Base-by-base conservation (phyloP, 2,329 filamentous ascomycete species). In the Macrophomina tecta region DNA sequence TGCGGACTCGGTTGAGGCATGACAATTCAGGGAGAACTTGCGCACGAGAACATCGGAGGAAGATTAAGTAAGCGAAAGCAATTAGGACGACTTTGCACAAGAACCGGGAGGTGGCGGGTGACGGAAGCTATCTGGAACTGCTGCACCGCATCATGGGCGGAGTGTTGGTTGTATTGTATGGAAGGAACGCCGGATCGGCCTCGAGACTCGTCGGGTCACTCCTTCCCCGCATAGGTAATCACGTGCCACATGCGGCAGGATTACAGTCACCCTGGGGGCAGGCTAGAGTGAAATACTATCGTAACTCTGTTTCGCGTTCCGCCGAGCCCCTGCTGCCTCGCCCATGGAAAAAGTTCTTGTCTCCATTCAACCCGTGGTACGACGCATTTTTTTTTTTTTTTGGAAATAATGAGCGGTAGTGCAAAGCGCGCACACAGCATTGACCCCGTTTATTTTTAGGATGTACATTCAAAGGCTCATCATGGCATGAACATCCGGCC, bases 1-100 rank as follows among this genome's bases (percentile, higher is more conserved):
- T 77, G 78, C 76, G 75, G 80, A 78, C 78, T 81, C 72, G 79
- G 80, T 67, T 82, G 84, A 73, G 83, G 83, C 83, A 85, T 85
- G 77, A 76, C 79, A 49, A 53, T 48, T 62, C 65, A 67, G 65
- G 65, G 65, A 38, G 65, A 63, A 48, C n/a, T 38, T 62, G 42
- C 48, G 46, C 36, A 52, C 34, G 52, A 32, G 34, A 52, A 64
- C 66, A 67, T 67, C 51, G 56, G 66, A 51, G 45, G 42, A 52
- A 32, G 28, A 64, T 62, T 68, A 63, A 70, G 46, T 52, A 64
- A 52, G 67, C 38, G 65, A 68, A 55, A 18, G 40, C 14, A 51
- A 55, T 53, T 52, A 38, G 40, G 48, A 38, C 14, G 55, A 48
- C 18, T 23, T 16, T 42, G 28, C 48, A 53, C 48, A 42, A 14